Conservation (phyloP, 1,284 basidiomycete species). For the Marasmius oreades region DNA sequence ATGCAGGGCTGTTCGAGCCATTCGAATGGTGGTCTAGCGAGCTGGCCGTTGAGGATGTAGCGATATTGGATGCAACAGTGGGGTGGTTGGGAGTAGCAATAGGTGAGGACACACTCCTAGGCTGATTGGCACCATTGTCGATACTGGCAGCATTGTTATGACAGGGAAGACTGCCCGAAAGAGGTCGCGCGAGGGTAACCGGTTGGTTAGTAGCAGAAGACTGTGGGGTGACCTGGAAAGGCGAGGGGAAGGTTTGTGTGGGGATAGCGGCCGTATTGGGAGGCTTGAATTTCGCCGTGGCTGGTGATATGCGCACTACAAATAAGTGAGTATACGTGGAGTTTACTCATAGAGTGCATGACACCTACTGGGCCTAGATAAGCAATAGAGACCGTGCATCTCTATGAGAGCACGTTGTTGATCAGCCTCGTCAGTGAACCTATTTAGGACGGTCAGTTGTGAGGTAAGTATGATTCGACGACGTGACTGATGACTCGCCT, state of each 20-base stretch:
- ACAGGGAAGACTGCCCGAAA: not conserved
- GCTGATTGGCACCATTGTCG: conserved; percentile 19
- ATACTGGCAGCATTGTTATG: conserved; percentile 18
- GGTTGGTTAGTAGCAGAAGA: conserved; percentile 16
- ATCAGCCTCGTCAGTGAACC: conserved; percentile 83
- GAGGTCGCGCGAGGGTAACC: conserved; percentile 42
- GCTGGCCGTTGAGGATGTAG: not conserved
- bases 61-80: not conserved
- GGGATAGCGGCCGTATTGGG: conserved; percentile 36
- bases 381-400: conserved; percentile 85
- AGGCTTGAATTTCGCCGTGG: conserved; percentile 82
- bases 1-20: conserved; percentile 4
- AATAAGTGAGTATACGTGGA: conserved; percentile 26
- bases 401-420: conserved; percentile 86
- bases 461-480: conserved; percentile 6
- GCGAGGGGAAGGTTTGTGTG: conserved; percentile 23
- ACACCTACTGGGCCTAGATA: conserved; percentile 76
- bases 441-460: conserved; percentile 26
- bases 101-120: conserved; percentile 54
- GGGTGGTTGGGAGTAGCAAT: conserved; percentile 1
- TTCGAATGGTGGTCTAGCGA: not conserved
- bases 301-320: conserved; percentile 83
- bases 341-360: conserved; percentile 11
- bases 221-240: conserved; percentile 27
- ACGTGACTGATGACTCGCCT: conserved; percentile 42